phyloP scores from a whole-genome alignment of 1,284 basidiomycete species.

The Irpex rosettiformis region DNA sequence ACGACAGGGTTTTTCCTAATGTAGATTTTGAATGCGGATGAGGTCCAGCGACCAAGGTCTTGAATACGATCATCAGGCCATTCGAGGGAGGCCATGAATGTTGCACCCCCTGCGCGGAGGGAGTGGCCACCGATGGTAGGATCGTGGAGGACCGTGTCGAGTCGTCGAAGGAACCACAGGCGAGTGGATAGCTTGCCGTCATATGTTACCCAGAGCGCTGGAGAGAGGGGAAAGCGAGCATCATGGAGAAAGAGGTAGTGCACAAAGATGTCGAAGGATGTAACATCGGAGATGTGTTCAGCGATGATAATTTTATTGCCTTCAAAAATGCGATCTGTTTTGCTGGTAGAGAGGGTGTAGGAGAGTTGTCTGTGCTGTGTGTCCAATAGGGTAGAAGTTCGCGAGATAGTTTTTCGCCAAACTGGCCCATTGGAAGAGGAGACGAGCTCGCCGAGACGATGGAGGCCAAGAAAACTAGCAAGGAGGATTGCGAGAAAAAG shows the following conservation, averaged over 20 bases:
- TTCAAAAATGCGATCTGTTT: slow-evolving; percentile 29
- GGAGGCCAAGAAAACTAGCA: slow-evolving; percentile 29
- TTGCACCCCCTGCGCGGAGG: slow-evolving; percentile 34
- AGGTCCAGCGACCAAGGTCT: slow-evolving; percentile 34
- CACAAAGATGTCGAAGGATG: slow-evolving; percentile 12
- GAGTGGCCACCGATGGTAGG: slow-evolving; percentile 32
- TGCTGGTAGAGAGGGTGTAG: slow-evolving; percentile 30
- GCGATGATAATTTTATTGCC: slow-evolving; percentile 23
- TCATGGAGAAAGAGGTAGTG: slow-evolving; percentile 24
- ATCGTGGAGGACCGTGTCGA: slow-evolving; percentile 15
- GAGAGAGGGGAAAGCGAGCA: slow-evolving; percentile 15
- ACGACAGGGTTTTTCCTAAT: slow-evolving; percentile 33
- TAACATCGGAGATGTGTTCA: slow-evolving; percentile 8
- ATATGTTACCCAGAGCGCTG: slow-evolving; percentile 20
- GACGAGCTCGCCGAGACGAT: slow-evolving; percentile 31
- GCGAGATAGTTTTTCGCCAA: slow-evolving; percentile 20
- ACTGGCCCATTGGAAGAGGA: slow-evolving; percentile 17
- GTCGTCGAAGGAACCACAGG: slow-evolving; percentile 22
- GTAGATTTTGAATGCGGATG: slow-evolving; percentile 32
- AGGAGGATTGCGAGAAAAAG: slow-evolving; percentile 27
- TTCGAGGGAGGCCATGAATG: slow-evolving; percentile 29
- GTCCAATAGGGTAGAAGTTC: slow-evolving; percentile 14
- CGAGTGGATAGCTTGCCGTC: slow-evolving; percentile 23
- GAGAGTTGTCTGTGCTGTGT: background rate
- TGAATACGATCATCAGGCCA: slow-evolving; percentile 32